Base-by-base conservation (phyloP, 345 rosid species). In the Aegle marmelos region DNA sequence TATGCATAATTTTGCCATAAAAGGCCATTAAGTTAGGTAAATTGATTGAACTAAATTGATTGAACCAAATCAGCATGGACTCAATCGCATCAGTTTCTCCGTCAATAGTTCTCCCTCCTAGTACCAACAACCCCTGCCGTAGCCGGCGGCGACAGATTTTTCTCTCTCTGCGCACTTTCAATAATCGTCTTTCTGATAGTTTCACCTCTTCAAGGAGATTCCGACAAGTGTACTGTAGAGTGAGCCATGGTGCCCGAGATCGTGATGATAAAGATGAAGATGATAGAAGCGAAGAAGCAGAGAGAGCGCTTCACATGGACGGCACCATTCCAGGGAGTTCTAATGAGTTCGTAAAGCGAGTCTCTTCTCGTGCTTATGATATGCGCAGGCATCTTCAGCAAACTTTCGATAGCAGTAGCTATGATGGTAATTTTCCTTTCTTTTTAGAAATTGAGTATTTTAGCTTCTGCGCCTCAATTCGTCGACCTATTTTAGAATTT, bases 281-380 rank as follows among this genome's bases (percentile, higher is more conserved):
- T 60, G 85, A 72, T 13, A 87, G 70, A 33, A 82, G 80, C 41
- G 91, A 92, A 67, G 98, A 93, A 66, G 88, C 91, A 37, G 98
- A 96, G 75, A 84, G 87, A 79, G 99, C 99, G 83, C 88, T 96
- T 82, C 90, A 92, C 81, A 65, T 91, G 91, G 99, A 96, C 84
- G 99, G 99, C 60, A 89, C 91, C 59, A 91, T 96, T 78, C 98
- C 98, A 1, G 90, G 97, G 53, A 91, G 89, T 31, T 90, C 97
- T 21, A 83, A 87, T 60, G 99, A 92, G 89, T 93, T 93, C 78
- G 88, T 96, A 61, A 89, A 88, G 87, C 88, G 76, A 81, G 97
- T 94, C 8, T 93, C 99, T 2, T 96, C 99, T 30, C 97, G 99
- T 79, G 99, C 99, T 68, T 96, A 96, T 70, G 97, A 89, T 75